phyloP scores from a whole-genome alignment of 2,329 filamentous ascomycete genomes.

The Alternaria triticimaculans region DNA sequence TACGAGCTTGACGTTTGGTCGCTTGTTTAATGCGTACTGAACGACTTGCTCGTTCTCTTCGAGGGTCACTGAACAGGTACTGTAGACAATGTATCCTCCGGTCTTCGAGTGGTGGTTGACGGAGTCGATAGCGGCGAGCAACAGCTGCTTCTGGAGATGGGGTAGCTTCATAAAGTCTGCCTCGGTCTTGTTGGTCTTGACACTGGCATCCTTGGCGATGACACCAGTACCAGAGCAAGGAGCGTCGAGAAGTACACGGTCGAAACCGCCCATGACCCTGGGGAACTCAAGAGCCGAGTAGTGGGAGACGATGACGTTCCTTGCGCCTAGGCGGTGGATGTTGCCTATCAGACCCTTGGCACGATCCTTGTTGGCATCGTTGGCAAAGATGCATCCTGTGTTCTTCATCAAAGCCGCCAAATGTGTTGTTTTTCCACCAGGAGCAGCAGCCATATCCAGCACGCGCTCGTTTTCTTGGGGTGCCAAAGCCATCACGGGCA shows the following conservation, averaged over 20 bases:
- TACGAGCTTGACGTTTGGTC: slow-evolving; percentile 92
- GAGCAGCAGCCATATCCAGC: slow-evolving; percentile 77
- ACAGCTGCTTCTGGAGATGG: slow-evolving; percentile 91
- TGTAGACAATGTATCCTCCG: slow-evolving; percentile 95
- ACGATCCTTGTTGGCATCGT: slow-evolving; percentile 93
- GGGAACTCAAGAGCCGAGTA: slow-evolving; percentile 95
- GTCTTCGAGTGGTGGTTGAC: slow-evolving; percentile 91
- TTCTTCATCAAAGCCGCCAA: slow-evolving; percentile 98
- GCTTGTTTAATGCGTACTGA: slow-evolving; percentile 87
- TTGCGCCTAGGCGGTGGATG: slow-evolving; percentile 90
- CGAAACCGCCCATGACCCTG: slow-evolving; percentile 92
- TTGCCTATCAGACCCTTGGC: slow-evolving; percentile 96
- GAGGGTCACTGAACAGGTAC: slow-evolving; percentile 91
- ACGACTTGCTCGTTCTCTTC: slow-evolving; percentile 96
- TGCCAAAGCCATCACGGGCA: slow-evolving; percentile 95
- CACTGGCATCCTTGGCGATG: slow-evolving; percentile 93
- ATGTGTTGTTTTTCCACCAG: slow-evolving; percentile 95
- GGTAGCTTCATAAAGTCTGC: slow-evolving; percentile 92
- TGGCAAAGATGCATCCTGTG: slow-evolving; percentile 92
- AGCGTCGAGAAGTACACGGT: slow-evolving; percentile 90
- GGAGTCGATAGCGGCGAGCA: slow-evolving; percentile 92
- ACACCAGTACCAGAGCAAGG: slow-evolving; percentile 97
- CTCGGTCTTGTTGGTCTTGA: slow-evolving; percentile 93
- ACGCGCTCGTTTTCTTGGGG: slow-evolving; percentile 92
- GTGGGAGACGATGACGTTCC: slow-evolving; percentile 94